These are phyloP conservation scores for Pseudogymnoascus sp. DNA, from an alignment of 2,329 filamentous ascomycete genomes.

Conservation along the genomic window DNA sequence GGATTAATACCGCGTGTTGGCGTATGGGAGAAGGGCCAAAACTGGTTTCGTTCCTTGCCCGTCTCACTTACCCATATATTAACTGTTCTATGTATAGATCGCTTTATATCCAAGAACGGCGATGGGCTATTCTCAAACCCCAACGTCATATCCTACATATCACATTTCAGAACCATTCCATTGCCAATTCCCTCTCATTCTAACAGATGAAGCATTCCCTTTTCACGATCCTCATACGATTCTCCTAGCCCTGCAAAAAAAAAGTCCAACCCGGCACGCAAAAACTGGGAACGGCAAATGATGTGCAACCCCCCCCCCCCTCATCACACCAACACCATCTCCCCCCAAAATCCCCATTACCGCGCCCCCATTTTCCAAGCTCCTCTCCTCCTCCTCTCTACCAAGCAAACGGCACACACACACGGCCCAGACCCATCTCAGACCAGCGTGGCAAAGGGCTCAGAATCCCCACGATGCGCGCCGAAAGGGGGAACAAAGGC, in stretches of 20 bases:
- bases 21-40: not conserved
- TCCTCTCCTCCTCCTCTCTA: not conserved
- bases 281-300: conserved; percentile 4
- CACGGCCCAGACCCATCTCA: not conserved
- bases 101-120: not conserved
- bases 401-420: not conserved
- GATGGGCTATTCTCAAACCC: not conserved
- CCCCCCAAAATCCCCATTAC: not conserved
- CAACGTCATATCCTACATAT: not conserved
- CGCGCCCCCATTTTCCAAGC: not conserved
- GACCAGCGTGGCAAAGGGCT: not conserved
- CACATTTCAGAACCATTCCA: not conserved
- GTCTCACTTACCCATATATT: not conserved
- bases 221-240: not conserved
- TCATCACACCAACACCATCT: too few relatives aligned
- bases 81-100: not conserved
- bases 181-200: not conserved
- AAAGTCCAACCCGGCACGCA: not conserved
- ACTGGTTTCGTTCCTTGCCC: conserved; percentile 1
- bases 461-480: not conserved
- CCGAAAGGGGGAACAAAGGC: conserved; percentile 3
- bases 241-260: not conserved
- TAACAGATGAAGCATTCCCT: not conserved
- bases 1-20: not conserved
- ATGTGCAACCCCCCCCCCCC: not conserved